These are phyloP conservation scores for Musa beccarii DNA, from an alignment of 176 grass and related monocot genomes.

Conservation along the genomic window DNA sequence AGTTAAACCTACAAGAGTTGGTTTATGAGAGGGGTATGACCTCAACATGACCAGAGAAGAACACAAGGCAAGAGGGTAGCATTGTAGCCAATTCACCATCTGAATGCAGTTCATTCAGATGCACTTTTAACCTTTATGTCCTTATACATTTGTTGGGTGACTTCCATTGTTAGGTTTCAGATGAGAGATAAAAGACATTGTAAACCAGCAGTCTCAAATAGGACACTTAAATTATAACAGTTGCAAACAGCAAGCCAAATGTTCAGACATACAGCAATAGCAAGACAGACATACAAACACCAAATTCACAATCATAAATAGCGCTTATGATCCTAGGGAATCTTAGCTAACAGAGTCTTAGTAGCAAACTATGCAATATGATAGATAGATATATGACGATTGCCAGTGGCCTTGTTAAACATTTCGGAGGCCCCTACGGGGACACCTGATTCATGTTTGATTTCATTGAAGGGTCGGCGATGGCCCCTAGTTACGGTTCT, in stretches of 20 bases:
- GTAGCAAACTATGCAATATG: not conserved
- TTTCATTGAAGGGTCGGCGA: not conserved
- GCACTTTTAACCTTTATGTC: too few species aligned
- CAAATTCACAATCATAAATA: not conserved
- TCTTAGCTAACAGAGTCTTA: slow-evolving; percentile 4
- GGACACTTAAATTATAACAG: not conserved
- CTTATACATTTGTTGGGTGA: too few species aligned
- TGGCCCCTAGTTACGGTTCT: not conserved
- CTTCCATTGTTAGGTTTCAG: not conserved
- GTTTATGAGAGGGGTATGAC: too few species aligned
- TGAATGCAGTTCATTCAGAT: too few species aligned
- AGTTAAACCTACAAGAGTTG: too few species aligned
- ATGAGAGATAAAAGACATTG: not conserved
- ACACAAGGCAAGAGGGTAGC: too few species aligned
- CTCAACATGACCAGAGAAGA: too few species aligned
- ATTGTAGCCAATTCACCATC: too few species aligned
- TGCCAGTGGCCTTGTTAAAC: not conserved
- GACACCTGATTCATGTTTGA: not conserved
- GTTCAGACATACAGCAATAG: not conserved
- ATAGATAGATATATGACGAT: not conserved
- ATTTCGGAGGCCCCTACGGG: not conserved
- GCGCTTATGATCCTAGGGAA: not conserved
- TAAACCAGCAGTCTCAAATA: not conserved
- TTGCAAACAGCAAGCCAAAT: not conserved
- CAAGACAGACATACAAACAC: not conserved